Percentiles rank a stretch among this genome's conserved stretches.
phyloP scores from a whole-genome alignment of 2,329 filamentous ascomycete genomes.

The Colletotrichum euphorbiae region DNA sequence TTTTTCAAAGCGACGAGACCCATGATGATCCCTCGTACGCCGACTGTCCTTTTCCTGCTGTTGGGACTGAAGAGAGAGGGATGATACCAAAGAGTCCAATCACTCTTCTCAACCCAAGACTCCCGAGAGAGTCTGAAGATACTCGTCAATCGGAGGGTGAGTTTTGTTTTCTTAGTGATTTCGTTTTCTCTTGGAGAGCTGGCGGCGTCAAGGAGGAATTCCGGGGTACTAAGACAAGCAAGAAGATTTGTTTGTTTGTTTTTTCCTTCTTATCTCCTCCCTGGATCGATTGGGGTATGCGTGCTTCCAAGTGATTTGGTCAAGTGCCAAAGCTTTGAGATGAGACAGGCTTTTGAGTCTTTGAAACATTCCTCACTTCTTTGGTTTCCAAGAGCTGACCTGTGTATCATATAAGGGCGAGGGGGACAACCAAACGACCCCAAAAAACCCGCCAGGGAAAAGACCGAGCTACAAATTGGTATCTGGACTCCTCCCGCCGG shows the following conservation, averaged over 20 bases:
- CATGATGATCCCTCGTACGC: conserved; percentile 25
- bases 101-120: neutral
- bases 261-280: conserved; percentile 16
- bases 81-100: neutral
- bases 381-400: neutral
- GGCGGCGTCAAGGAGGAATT: neutral
- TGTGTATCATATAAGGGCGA: neutral
- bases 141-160: too few species aligned
- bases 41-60: neutral
- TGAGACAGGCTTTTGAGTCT: conserved; percentile 2
- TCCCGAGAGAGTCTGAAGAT: neutral
- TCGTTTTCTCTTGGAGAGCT: neutral
- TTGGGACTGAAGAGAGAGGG: neutral
- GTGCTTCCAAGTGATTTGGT: neutral
- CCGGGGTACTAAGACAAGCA: conserved; percentile 23
- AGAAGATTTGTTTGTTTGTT: conserved; percentile 20
- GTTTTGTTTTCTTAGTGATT: neutral
- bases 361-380: neutral
- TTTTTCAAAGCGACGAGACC: conserved; percentile 41
- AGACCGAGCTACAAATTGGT: neutral
- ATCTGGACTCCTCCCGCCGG: neutral
- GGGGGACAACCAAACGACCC: neutral
- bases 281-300: neutral
- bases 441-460: too few species aligned
- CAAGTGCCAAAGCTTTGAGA: neutral